Evolutionary conservation across 257 asterid genomes (phyloP).

Genomic region (Capsicum pubescens): DNA sequence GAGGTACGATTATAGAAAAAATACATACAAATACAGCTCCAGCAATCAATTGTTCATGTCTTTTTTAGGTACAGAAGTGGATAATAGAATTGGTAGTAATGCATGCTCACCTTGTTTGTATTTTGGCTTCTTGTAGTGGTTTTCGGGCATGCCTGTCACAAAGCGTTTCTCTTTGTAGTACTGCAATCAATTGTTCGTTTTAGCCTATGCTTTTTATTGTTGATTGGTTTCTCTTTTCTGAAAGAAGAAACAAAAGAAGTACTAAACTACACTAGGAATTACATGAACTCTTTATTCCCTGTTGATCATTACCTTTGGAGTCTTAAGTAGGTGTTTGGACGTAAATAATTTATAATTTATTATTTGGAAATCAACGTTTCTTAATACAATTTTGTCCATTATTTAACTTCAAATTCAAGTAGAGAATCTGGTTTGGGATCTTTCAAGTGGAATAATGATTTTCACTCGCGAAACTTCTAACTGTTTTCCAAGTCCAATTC

Average conservation of each 20-base stretch:
- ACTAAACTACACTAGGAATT: background rate
- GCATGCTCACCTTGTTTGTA: conserved; percentile 4
- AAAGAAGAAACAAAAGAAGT: background rate
- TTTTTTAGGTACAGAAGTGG: background rate
- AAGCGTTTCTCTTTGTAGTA: background rate
- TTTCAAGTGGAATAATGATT: background rate
- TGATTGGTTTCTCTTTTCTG: background rate
- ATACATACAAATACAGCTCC: background rate
- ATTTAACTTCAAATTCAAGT: background rate
- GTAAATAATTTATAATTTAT: background rate
- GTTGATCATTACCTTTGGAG: background rate
- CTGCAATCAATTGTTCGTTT: too few species aligned
- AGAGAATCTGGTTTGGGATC: background rate
- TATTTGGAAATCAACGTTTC: background rate
- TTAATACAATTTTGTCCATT: background rate
- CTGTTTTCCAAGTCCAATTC: background rate
- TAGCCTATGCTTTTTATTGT: background rate
- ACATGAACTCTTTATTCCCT: background rate
- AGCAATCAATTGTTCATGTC: background rate
- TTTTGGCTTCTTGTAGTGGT: conserved; percentile 8
- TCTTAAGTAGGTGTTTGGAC: background rate
- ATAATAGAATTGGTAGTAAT: background rate
- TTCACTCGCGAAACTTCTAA: background rate
- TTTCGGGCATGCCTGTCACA: background rate
- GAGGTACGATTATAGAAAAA: background rate